Conservation (phyloP, 73 alveolate genomes). For the Paramecium sonneborni region DNA sequence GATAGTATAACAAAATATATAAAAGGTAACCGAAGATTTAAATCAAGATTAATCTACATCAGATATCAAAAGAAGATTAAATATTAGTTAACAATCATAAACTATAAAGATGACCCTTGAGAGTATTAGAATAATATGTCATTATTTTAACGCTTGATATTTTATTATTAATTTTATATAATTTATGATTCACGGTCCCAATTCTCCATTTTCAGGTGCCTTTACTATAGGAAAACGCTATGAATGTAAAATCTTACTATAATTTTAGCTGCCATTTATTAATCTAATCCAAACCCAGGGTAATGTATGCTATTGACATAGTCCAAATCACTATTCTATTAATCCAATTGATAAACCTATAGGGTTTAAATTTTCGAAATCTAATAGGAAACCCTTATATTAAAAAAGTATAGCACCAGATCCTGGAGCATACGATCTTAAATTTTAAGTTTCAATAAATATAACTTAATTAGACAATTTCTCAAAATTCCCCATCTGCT, state of each 20-base stretch:
- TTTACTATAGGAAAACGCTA: background rate
- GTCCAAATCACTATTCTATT: conserved; percentile 5
- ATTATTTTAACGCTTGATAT: background rate
- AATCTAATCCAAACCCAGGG: background rate
- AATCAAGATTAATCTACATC: background rate
- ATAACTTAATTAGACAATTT: background rate
- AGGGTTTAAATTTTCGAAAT: background rate
- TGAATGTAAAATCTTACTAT: background rate
- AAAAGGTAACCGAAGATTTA: background rate
- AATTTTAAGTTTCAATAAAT: background rate
- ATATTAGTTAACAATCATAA: background rate
- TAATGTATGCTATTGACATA: background rate
- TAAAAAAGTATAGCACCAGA: background rate
- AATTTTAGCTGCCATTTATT: background rate
- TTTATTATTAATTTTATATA: background rate
- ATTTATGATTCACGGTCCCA: conserved; percentile 41
- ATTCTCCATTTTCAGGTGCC: background rate
- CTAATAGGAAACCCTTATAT: background rate
- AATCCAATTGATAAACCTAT: background rate
- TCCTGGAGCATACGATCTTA: conserved; percentile 1
- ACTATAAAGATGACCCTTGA: background rate
- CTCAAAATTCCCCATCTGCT: background rate
- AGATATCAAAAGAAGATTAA: background rate
- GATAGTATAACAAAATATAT: background rate
- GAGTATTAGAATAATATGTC: background rate